Evolutionary conservation across 2,329 filamentous ascomycete species (phyloP).

Genomic region (Hypoxylon rubiginosum): DNA sequence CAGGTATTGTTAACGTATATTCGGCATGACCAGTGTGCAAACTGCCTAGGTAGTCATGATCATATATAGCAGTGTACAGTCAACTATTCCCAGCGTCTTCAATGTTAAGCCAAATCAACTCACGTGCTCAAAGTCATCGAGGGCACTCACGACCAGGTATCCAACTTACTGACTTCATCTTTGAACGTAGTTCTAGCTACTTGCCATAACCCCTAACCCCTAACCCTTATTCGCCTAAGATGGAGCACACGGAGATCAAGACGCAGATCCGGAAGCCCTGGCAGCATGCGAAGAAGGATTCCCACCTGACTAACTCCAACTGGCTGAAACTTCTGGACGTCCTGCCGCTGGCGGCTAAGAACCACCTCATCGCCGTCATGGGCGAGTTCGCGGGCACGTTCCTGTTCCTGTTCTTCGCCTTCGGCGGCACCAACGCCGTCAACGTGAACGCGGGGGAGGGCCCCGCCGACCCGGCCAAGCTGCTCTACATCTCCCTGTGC

Average conservation of each 20-base stretch:
- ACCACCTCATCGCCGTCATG: constrained; percentile 48
- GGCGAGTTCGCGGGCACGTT: constrained; percentile 53
- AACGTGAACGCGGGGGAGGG: constrained; percentile 45
- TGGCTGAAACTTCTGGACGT: constrained; percentile 16
- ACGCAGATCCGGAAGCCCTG: constrained; percentile 24
- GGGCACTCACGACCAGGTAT: neutral
- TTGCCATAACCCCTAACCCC: neutral
- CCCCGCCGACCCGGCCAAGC: constrained; percentile 41
- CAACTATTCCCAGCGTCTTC: neutral
- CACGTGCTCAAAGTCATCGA: neutral
- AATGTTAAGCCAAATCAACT: neutral
- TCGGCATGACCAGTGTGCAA: neutral
- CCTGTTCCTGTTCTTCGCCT: constrained; percentile 53
- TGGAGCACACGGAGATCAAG: constrained; percentile 28
- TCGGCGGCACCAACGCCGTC: constrained; percentile 52
- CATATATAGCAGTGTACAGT: neutral
- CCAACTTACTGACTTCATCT: neutral
- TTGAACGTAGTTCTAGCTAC: neutral
- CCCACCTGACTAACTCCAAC: neutral
- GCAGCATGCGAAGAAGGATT: neutral
- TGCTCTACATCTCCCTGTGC: constrained; percentile 54
- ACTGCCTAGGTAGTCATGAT: neutral
- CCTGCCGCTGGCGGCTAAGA: constrained; percentile 42
- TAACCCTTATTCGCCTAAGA: neutral
- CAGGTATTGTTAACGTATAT: constrained; percentile 4